A percentile compares a stretch with the other conserved stretches of the same genome.
phyloP scores from a whole-genome alignment of 345 rosid species.

The Sisymbrium irio region DNA sequence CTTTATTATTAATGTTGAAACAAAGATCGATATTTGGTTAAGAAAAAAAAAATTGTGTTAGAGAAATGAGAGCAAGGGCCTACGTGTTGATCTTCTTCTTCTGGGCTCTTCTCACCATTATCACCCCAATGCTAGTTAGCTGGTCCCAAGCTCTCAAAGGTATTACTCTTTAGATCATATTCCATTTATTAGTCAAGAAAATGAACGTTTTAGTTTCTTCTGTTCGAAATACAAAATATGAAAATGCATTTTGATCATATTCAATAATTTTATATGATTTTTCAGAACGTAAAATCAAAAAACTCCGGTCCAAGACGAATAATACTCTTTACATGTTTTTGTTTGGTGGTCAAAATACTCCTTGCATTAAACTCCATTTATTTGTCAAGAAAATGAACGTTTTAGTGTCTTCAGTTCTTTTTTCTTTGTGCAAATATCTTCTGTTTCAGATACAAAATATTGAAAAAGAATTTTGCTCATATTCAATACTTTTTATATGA shows the following conservation, averaged over 20 bases:
- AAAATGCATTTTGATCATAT: not conserved
- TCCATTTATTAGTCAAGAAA: not conserved
- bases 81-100: slow-evolving; percentile 77
- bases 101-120: slow-evolving; percentile 84
- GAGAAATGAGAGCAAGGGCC: slow-evolving; percentile 66
- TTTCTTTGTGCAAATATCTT: not conserved
- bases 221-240: not conserved
- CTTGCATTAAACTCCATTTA: too few relatives aligned
- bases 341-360: too few relatives aligned
- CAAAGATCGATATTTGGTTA: slow-evolving; percentile 18
- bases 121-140: slow-evolving; percentile 81
- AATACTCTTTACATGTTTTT: not conserved
- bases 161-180: not conserved
- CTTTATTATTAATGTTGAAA: slow-evolving; percentile 26
- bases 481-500: not conserved
- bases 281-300: slow-evolving; percentile 14
- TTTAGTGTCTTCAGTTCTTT: too few relatives aligned
- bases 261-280: not conserved
- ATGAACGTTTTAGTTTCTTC: not conserved
- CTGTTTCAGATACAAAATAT: not conserved
- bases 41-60: not conserved
- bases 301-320: slow-evolving; percentile 23
- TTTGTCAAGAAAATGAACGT: too few relatives aligned
- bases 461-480: not conserved
- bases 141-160: slow-evolving; percentile 69